A percentile compares a stretch with the other conserved stretches of the same genome.
phyloP scores from a whole-genome alignment of 2,329 filamentous ascomycete species.

The Botrytis fragariae region DNA sequence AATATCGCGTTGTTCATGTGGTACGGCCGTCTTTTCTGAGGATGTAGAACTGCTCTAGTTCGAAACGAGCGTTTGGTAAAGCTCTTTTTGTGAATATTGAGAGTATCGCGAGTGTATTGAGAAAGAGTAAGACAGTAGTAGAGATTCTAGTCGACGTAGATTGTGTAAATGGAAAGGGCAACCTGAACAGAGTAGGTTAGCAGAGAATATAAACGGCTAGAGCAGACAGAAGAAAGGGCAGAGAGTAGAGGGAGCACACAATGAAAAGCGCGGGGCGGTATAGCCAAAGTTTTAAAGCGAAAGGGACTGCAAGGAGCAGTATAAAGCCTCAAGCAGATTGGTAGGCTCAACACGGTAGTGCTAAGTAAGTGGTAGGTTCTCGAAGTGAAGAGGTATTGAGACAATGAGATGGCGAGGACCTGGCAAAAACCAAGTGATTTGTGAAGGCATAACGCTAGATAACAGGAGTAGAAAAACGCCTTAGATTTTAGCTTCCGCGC shows the following conservation, averaged over 20 bases:
- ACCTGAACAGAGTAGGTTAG: not conserved
- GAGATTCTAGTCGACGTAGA: not conserved
- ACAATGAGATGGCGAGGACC: too few relatives aligned
- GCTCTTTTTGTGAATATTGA: too few relatives aligned
- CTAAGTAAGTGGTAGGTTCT: not conserved
- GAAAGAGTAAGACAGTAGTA: too few relatives aligned
- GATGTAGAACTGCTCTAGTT: too few relatives aligned
- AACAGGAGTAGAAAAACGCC: fast-evolving
- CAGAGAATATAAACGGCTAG: not conserved
- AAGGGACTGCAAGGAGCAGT: fast-evolving
- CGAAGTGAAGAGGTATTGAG: not conserved
- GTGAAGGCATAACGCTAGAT: too few relatives aligned
- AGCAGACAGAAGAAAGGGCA: not conserved
- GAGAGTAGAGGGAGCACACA: not conserved
- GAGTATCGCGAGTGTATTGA: fast-evolving
- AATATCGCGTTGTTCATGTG: fast-evolving
- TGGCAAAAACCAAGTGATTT: too few relatives aligned
- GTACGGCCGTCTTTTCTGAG: not conserved
- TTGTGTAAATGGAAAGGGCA: not conserved
- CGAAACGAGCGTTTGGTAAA: too few relatives aligned
- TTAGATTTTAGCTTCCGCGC: not conserved
- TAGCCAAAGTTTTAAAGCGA: not conserved
- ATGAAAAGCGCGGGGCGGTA: not conserved
- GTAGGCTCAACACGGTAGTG: fast-evolving
- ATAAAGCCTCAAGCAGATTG: fast-evolving